Conservation (phyloP, 2,329 filamentous ascomycete genomes). For the Sporothrix globosa region DNA sequence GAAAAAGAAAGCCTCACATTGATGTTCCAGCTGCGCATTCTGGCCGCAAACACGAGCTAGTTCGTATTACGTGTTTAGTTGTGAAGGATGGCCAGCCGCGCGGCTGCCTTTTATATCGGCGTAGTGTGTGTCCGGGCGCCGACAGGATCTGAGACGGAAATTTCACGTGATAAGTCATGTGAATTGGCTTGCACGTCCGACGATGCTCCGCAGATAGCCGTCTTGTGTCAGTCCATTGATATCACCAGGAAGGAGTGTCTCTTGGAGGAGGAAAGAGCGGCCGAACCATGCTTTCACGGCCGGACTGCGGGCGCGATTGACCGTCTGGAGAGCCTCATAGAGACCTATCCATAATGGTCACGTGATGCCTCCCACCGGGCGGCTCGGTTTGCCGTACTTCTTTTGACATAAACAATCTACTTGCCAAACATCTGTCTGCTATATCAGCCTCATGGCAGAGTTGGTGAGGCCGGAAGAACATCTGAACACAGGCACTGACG, state of each 20-base stretch:
- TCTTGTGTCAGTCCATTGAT: neutral
- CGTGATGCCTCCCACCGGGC: neutral
- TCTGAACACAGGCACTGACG: neutral
- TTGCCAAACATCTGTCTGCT: neutral
- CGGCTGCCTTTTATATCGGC: neutral
- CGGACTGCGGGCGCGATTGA: neutral
- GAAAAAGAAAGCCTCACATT: neutral
- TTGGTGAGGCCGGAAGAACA: neutral
- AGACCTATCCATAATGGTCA: neutral
- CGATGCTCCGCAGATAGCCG: neutral
- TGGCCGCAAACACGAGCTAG: neutral
- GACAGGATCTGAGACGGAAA: neutral
- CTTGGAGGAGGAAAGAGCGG: neutral
- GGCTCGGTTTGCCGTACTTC: neutral
- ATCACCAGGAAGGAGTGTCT: neutral
- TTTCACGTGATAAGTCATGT: neutral
- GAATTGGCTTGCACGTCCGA: neutral
- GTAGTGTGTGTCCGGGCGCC: constrained; percentile 12
- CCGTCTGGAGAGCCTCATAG: neutral
- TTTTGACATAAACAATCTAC: neutral
- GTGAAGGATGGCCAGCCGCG: neutral
- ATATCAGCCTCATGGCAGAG: neutral
- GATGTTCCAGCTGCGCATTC: neutral
- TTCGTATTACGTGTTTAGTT: neutral
- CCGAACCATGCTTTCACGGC: neutral